phyloP scores from a whole-genome alignment of 108 stramenopile genomes.

The Thalassiosira profunda region DNA sequence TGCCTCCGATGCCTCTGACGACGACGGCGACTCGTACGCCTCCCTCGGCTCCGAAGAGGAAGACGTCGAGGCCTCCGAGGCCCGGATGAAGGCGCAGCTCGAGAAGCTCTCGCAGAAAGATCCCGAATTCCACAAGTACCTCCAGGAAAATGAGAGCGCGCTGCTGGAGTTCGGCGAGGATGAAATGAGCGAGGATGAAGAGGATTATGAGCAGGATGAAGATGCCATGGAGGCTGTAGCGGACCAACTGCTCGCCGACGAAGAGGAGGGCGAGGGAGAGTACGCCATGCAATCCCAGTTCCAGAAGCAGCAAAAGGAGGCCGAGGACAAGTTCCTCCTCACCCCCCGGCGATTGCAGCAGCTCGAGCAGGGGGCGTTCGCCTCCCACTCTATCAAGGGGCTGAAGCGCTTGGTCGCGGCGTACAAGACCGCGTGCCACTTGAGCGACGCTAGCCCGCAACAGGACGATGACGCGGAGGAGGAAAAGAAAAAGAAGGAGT shows the following conservation, averaged over 20 bases:
- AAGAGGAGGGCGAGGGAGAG: constrained; percentile 11
- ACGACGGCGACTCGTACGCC: constrained; percentile 46
- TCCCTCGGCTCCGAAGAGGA: constrained; percentile 74
- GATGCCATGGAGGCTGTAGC: too few relatives aligned
- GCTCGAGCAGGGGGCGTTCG: constrained; percentile 71
- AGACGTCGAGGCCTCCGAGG: constrained; percentile 75
- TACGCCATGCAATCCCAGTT: constrained; percentile 10
- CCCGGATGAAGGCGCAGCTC: constrained; percentile 80
- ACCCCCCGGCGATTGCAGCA: constrained; percentile 52
- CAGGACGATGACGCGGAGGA: constrained; percentile 25
- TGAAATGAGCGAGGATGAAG: constrained; percentile 31
- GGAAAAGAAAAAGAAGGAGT: constrained; percentile 46
- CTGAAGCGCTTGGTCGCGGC: constrained; percentile 77
- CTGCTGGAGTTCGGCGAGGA: constrained; percentile 78
- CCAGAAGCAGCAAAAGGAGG: constrained; percentile 15
- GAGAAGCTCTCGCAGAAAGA: constrained; percentile 76
- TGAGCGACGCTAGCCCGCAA: constrained; percentile 53
- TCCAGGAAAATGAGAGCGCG: constrained; percentile 83
- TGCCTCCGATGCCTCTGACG: neutral
- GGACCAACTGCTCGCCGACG: neutral
- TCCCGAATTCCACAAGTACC: constrained; percentile 92
- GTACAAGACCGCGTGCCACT: constrained; percentile 85
- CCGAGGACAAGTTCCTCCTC: constrained; percentile 39
- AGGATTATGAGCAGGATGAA: constrained; percentile 35
- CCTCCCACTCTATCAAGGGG: constrained; percentile 74